These are phyloP conservation scores for Symbiodinium pilosum DNA, from an alignment of 73 alveolate genomes.

Conservation along the genomic window DNA sequence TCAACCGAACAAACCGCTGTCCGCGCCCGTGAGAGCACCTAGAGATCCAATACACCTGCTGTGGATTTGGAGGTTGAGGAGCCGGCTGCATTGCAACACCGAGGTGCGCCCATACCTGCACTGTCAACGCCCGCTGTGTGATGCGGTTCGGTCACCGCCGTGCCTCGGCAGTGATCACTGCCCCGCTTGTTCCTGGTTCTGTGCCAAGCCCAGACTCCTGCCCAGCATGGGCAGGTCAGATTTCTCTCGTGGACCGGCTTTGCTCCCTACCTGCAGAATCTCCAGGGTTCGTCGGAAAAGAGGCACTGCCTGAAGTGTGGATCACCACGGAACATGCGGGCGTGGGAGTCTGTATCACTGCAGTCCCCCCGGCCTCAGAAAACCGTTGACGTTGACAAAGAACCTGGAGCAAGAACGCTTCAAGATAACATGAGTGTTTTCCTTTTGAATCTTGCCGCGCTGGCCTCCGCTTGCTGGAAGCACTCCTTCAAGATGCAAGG, in stretches of 20 bases:
- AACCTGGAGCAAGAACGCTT: too few species aligned
- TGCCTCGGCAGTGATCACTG: slow-evolving; percentile 1
- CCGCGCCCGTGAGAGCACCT: too few species aligned
- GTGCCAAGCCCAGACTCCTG: slow-evolving; percentile 6
- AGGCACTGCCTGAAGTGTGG: slow-evolving; percentile 37
- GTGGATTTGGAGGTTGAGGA: not conserved
- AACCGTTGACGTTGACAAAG: slow-evolving; percentile 73
- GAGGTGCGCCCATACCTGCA: slow-evolving; percentile 89
- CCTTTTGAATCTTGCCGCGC: not conserved
- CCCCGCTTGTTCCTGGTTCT: not conserved
- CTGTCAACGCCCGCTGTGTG: not conserved
- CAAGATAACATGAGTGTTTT: not conserved
- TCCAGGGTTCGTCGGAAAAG: slow-evolving; percentile 82
- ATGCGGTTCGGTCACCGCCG: not conserved
- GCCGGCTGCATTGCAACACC: slow-evolving; percentile 92
- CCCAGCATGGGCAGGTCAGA: too few species aligned
- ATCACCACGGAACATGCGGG: not conserved
- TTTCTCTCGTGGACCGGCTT: not conserved
- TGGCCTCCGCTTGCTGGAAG: slow-evolving; percentile 76
- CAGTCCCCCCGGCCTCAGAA: slow-evolving; percentile 23
- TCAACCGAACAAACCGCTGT: too few species aligned
- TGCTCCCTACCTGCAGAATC: slow-evolving; percentile 44
- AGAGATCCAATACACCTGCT: too few species aligned
- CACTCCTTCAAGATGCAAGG: not conserved
- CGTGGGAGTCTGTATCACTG: not conserved